Percentiles rank a stretch among this genome's conserved stretches.
These are phyloP conservation scores for Phaseolus coccineus DNA, from an alignment of 331 rosid genomes.

Conservation along the genomic window DNA sequence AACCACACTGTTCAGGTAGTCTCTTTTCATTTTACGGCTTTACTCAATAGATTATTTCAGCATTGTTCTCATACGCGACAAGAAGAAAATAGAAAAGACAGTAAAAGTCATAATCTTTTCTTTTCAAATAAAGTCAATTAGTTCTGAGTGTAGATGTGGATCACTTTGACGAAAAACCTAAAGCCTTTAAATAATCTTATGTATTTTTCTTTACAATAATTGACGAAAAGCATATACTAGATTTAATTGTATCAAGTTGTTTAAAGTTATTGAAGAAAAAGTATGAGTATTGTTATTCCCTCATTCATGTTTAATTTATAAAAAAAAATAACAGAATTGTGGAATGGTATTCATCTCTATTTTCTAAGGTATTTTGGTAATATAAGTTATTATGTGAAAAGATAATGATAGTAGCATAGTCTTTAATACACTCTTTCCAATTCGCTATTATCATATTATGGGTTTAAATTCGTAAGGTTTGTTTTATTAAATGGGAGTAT, in stretches of 20 bases:
- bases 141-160: conserved; percentile 16
- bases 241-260: conserved; percentile 25
- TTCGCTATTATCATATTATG: neutral
- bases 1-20: neutral
- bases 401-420: neutral
- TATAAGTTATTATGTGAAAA: neutral
- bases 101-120: conserved; percentile 11
- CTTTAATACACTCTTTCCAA: neutral
- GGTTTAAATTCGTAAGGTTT: neutral
- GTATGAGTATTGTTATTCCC: neutral
- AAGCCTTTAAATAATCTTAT: neutral
- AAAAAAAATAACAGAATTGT: neutral
- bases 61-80: conserved; percentile 18
- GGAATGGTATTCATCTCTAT: conserved; percentile 3
- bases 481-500: conserved; percentile 5
- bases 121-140: conserved; percentile 7
- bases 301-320: neutral
- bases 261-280: neutral
- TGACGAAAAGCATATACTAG: neutral
- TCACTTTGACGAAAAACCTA: conserved; percentile 1
- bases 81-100: neutral
- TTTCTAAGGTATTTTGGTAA: conserved; percentile 2
- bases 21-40: conserved; percentile 27
- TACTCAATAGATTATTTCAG: neutral
- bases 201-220: conserved; percentile 6